Evolutionary conservation across 2,329 filamentous ascomycete species (phyloP), one percentile per base, ranked within the genome.

Genomic region (Endothia cerciana): DNA sequence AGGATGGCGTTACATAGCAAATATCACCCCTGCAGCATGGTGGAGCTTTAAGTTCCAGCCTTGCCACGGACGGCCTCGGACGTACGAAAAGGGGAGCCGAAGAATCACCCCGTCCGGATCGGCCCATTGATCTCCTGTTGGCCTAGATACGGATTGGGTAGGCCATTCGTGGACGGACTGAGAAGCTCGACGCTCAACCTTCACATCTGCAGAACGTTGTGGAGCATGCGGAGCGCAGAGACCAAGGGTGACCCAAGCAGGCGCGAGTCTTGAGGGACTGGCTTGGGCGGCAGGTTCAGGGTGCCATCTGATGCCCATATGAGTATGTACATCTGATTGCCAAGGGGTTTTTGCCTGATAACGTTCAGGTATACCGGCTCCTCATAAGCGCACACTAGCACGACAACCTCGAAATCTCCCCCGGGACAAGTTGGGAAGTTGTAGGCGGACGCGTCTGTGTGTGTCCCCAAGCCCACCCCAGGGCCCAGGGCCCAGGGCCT

Each of bases 181-280:
- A 3, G n/a, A 47, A 13, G 22, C 25, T 33, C 49, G 49, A 36
- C 25, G 25, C 15, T 36, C 17, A 5, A 51, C 28, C 30, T 55
- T 36, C 17, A 33, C 13, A 33, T 33, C 15, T 33, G 4, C 15
- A 33, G 28, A 49, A n/a, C n/a, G 17, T 10, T 3, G 49, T 53
- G 49, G 28, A 25, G 49, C 7, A 33, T 11, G 17, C 6, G 30
- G 28, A 36, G 49, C 49, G 28, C 17, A 17, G 11, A 33, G 13
- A 15, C 15, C 51, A 55, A 55, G 51, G 51, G 51, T 55, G 51
- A 55, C 28, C 51, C 30, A 55, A 5, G 51, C 28, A 55, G 51
- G 45, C n/a, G 10, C 22, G 15, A 25, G n/a, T 28, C 47, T 28
- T 2, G n/a, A 47, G 45, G n/a, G n/a, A 10, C n/a, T 25, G 2